A percentile compares a stretch with the other conserved stretches of the same genome.
phyloP scores from a whole-genome alignment of 2,329 filamentous ascomycete genomes.

The Fusarium protoensiforme region DNA sequence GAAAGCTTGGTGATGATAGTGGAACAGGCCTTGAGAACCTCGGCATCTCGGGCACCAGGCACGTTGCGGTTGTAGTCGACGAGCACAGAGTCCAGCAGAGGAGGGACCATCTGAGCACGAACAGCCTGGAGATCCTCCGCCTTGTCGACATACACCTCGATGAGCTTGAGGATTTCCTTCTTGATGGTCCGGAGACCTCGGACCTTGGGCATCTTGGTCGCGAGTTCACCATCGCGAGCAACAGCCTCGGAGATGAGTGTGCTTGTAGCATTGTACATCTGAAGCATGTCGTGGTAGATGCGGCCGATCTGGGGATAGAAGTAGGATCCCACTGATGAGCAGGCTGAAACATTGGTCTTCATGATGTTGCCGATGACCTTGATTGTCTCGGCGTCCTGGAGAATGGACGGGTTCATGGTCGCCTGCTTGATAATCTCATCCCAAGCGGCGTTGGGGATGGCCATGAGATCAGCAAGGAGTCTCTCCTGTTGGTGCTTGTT shows the following conservation, averaged over 20 bases:
- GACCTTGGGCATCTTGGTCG: constrained; percentile 97
- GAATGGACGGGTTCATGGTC: constrained; percentile 83
- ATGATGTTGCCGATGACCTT: constrained; percentile 99
- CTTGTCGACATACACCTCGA: constrained; percentile 98
- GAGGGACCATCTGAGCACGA: constrained; percentile 93
- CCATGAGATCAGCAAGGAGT: constrained; percentile 91
- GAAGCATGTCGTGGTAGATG: constrained; percentile 98
- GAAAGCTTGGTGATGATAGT: constrained; percentile 97
- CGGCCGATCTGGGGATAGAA: constrained; percentile 98
- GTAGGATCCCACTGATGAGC: constrained; percentile 94
- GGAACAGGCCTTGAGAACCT: constrained; percentile 97
- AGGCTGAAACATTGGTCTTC: constrained; percentile 99
- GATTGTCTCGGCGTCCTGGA: constrained; percentile 94
- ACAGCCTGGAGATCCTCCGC: constrained; percentile 96
- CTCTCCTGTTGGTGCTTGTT: constrained; percentile 95
- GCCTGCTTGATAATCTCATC: constrained; percentile 92
- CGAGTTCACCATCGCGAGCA: constrained; percentile 88
- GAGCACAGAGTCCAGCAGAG: constrained; percentile 91
- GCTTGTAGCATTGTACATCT: constrained; percentile 99
- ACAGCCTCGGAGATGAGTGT: constrained; percentile 95
- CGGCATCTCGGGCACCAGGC: constrained; percentile 92
- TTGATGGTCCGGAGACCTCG: constrained; percentile 97
- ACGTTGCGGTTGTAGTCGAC: constrained; percentile 98
- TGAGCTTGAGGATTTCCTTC: constrained; percentile 98
- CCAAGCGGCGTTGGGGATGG: constrained; percentile 92